These are phyloP conservation scores for Picocystis salinarum DNA, from an alignment of 139 green algal species.

Conservation along the genomic window DNA sequence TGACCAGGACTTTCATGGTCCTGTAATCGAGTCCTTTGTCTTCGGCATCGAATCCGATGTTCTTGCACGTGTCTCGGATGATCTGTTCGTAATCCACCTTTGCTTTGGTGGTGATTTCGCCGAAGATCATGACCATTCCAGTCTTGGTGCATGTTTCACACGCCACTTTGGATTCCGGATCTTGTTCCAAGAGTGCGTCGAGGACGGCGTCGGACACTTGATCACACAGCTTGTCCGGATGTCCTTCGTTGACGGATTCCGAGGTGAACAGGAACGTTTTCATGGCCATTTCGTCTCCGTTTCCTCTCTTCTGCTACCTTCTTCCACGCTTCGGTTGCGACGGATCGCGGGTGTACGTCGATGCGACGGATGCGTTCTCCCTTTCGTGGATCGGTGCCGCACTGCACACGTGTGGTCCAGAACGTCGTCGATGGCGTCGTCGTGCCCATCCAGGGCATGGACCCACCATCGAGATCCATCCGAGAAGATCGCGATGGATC, in stretches of 20 bases:
- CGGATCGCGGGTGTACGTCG: too few relatives aligned
- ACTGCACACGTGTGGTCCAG: too few relatives aligned
- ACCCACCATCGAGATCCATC: too few relatives aligned
- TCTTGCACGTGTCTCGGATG: constrained; percentile 32
- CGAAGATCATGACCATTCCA: constrained; percentile 99
- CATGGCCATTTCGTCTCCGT: background rate
- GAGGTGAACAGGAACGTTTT: constrained; percentile 89
- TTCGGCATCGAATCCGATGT: constrained; percentile 86
- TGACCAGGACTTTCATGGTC: constrained; percentile 54
- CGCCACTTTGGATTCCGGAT: constrained; percentile 83
- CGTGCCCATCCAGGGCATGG: too few relatives aligned
- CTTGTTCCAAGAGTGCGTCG: constrained; percentile 89
- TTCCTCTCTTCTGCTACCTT: too few relatives aligned
- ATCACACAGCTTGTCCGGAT: constrained; percentile 88
- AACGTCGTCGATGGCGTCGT: too few relatives aligned
- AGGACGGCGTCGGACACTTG: constrained; percentile 96
- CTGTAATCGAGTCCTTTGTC: constrained; percentile 24
- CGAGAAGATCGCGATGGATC: too few relatives aligned
- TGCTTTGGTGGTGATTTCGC: constrained; percentile 97
- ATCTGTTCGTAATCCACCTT: constrained; percentile 98
- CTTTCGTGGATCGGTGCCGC: too few relatives aligned
- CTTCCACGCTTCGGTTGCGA: too few relatives aligned
- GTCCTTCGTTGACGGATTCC: constrained; percentile 56
- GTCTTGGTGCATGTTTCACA: constrained; percentile 99
- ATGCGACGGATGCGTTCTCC: too few relatives aligned